Evolutionary conservation across 2,329 filamentous ascomycete species (phyloP), one percentile per base, ranked within the genome.

Genomic region (Neopestalotiopsis sp.): DNA sequence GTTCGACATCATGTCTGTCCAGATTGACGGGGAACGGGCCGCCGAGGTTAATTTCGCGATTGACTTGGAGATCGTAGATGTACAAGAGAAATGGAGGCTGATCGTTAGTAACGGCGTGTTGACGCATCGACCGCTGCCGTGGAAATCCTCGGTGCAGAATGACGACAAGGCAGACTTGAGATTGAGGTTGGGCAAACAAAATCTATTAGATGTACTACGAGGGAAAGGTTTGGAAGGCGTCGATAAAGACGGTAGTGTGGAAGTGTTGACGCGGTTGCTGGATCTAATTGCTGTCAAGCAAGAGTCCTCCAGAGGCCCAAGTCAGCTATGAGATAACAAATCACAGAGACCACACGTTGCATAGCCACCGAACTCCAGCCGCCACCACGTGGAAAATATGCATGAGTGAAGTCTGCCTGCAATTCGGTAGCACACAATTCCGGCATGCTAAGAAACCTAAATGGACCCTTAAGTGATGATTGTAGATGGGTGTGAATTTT

Each of bases 31-130:
- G 7, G 58, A 68, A 57, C 62, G 56, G 45, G 68, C 66, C 17
- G 65, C 58, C 4, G 58, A 63, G 4, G 17, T 10, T 28, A 7
- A 34, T 12, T 68, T 62, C 40, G n/a, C 34, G 17, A 69, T 70
- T 30, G 64, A 69, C 38, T 61, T 71, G 24, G 66, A 68, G 1
- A n/a, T 71, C 6, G 34, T 49, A n/a, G 68, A 71, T 38, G 14
- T 64, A 13, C 75, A 63, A 72, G 70, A 59, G 73, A 73, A 4
- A 42, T 77, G 42, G 75, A 77, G 62, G 71, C 69, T 70, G 73
- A 76, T 67, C 68, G 72, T 71, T 73, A 75, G 42, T 73, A 69
- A 68, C 30, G 69, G 69, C 17, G 70, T 67, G 9, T 56, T 71
- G n/a, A 63, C 28, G 17, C 17, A 14, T 17, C 60, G 30, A 40